Evolutionary conservation across 306 rosid species (phyloP), one percentile per base, ranked within the genome.

Genomic region (Potentilla sterilis): DNA sequence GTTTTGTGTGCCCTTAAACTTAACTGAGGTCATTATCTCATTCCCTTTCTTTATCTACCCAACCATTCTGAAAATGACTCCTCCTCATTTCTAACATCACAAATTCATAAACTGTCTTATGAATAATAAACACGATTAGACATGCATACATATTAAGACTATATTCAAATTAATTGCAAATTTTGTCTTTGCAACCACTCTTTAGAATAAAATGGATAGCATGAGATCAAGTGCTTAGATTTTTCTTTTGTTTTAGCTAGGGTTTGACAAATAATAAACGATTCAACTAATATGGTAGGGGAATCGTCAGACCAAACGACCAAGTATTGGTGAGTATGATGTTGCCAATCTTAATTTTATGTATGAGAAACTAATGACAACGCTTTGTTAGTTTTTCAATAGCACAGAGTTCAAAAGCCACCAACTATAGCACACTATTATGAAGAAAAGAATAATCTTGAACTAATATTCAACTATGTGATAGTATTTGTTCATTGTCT

Each of bases 1-100:
- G 81, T 5, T 59, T 24, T 86, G 81, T 82, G 75, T 85, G 96
- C 80, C 79, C 76, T 70, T 57, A 18, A 28, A 37, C 49, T 62
- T 80, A 11, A 37, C 21, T 16, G 15, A 42, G 7, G 41, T 37
- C 67, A 37, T 81, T 21, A 55, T 16, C 5, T 42, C 81, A 55
- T 70, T 83, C n/a, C 71, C 28, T 65, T 71, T 74, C 64, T 68
- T 9, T 10, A 6, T 79, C 75, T 38, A 52, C 41, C 55, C 49
- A 75, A 81, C 68, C 11, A 38, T 78, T 58, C 38, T 73, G 77
- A 81, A 28, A 67, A 24, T 13, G 78, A 83, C 78, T 67, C 34
- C 32, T 35, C 28, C 28, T 47, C 0, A 37, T 70, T 22, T 22
- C 2, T 21, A 24, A 22, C 28, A 54, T 19, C 48, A n/a, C 47